Percentiles rank a stretch among this genome's conserved stretches.
Conservation (phyloP, 495 filamentous ascomycete genomes). For the Cudoniella acicularis region DNA sequence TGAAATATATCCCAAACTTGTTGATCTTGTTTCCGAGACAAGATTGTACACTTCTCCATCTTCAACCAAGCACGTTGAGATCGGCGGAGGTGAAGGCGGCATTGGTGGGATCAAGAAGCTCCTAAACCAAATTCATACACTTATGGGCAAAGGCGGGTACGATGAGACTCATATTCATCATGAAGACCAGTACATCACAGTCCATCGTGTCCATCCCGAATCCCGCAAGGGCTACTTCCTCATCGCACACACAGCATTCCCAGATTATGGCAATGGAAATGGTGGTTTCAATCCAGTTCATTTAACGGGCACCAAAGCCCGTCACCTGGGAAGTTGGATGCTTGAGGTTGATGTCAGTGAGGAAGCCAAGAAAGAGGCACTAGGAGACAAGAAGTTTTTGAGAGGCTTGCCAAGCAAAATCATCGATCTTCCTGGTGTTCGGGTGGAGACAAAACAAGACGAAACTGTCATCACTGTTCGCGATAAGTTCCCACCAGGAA, state of each 20-base stretch:
- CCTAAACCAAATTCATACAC: slow-evolving; percentile 84
- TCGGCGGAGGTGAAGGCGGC: slow-evolving; percentile 65
- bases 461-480: slow-evolving; percentile 80
- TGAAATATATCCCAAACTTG: slow-evolving; percentile 87
- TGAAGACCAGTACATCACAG: slow-evolving; percentile 90
- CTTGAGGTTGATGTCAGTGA: slow-evolving; percentile 75
- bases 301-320: slow-evolving; percentile 70
- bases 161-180: slow-evolving; percentile 96
- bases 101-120: slow-evolving; percentile 88
- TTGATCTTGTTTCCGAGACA: slow-evolving; percentile 87
- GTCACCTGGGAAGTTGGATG: slow-evolving; percentile 81
- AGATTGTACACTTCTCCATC: slow-evolving; percentile 73
- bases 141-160: slow-evolving; percentile 92
- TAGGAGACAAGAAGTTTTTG: slow-evolving; percentile 66
- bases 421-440: slow-evolving; percentile 64
- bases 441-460: slow-evolving; percentile 60
- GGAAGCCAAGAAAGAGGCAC: slow-evolving; percentile 56
- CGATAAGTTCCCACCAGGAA: slow-evolving; percentile 81
- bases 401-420: slow-evolving; percentile 79
- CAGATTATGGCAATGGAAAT: slow-evolving; percentile 77
- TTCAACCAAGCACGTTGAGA: slow-evolving; percentile 55
- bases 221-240: slow-evolving; percentile 90
- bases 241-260: slow-evolving; percentile 92
- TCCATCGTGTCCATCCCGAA: slow-evolving; percentile 89
- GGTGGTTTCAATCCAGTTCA: slow-evolving; percentile 71